Evolutionary conservation across 2,329 filamentous ascomycete species (phyloP).

Genomic region (Macrophomina pseudophaseolina): DNA sequence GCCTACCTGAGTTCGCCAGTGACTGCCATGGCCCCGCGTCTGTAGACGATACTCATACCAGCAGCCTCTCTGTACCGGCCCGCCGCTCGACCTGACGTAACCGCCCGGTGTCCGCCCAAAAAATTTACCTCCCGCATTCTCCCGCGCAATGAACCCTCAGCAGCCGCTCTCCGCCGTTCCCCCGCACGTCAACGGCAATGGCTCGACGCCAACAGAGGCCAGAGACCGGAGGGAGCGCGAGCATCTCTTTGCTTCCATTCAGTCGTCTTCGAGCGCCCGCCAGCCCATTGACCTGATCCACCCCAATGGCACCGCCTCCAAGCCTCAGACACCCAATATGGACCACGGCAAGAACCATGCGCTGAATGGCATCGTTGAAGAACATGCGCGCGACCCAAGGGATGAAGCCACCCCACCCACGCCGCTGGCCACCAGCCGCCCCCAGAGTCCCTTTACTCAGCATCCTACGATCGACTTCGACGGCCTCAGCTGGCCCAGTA

Average conservation of each 20-base stretch:
- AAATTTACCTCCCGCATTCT: conserved; percentile 22
- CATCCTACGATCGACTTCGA: conserved; percentile 60
- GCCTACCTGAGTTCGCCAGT: conserved; percentile 1
- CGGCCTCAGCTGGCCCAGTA: conserved; percentile 62
- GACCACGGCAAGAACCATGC: conserved; percentile 18
- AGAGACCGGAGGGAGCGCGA: conserved; percentile 60
- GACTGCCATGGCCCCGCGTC: conserved; percentile 12
- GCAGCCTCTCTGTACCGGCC: not conserved
- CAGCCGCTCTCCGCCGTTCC: conserved; percentile 60
- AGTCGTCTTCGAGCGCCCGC: conserved; percentile 59
- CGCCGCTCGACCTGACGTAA: conserved; percentile 17
- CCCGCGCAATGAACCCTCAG: conserved; percentile 50
- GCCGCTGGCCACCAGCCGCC: conserved; percentile 58
- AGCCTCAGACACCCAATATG: conserved; percentile 24
- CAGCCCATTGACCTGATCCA: conserved; percentile 52
- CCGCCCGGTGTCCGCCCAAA: conserved; percentile 11
- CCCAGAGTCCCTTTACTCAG: conserved; percentile 56
- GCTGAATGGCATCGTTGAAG: conserved; percentile 45
- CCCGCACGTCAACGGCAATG: conserved; percentile 65
- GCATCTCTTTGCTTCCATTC: conserved; percentile 63
- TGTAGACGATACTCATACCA: not conserved
- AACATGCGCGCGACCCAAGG: conserved; percentile 58
- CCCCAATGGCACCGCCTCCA: conserved; percentile 39
- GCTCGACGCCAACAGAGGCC: conserved; percentile 56
- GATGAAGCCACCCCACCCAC: conserved; percentile 57